These are phyloP conservation scores for Fimicolochytrium jonesii DNA, from an alignment of 192 early-diverging fungal genomes.

Conservation along the genomic window DNA sequence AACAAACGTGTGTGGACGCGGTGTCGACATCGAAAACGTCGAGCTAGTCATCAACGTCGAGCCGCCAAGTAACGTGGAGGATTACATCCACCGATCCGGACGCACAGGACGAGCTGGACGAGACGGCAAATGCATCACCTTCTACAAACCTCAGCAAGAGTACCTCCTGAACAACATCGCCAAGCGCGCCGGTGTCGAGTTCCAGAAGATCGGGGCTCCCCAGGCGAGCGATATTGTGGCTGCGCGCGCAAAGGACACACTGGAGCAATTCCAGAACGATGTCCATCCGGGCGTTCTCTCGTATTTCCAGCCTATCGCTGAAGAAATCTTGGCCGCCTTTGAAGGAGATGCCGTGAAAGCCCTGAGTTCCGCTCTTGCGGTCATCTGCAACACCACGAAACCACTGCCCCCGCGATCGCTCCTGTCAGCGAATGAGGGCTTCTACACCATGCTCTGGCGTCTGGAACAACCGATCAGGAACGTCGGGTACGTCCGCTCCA, in stretches of 20 bases:
- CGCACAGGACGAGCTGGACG: conserved; percentile 87
- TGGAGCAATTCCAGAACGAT: conserved; percentile 58
- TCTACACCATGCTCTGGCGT: conserved; percentile 74
- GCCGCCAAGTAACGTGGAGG: conserved; percentile 88
- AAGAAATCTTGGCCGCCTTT: conserved; percentile 65
- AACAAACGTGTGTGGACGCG: conserved; percentile 93
- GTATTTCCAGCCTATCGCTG: conserved; percentile 73
- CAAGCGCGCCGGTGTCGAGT: conserved; percentile 72
- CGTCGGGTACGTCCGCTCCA: conserved; percentile 78
- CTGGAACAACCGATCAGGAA: conserved; percentile 67
- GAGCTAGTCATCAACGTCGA: conserved; percentile 97
- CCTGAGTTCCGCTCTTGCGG: conserved; percentile 79
- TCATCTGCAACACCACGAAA: conserved; percentile 78
- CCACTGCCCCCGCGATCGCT: conserved; percentile 81
- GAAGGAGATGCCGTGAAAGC: conserved; percentile 72
- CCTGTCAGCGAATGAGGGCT: conserved; percentile 76
- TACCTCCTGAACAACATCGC: conserved; percentile 76
- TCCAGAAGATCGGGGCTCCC: conserved; percentile 76
- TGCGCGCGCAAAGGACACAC: conserved; percentile 70
- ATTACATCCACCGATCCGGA: conserved; percentile 93
- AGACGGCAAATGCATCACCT: conserved; percentile 85
- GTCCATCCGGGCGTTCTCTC: conserved; percentile 72
- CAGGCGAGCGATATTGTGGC: conserved; percentile 87
- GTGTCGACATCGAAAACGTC: conserved; percentile 93
- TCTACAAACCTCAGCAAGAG: conserved; percentile 84